Conservation (phyloP, 2,329 filamentous ascomycete genomes). For the Nemania sp. region DNA sequence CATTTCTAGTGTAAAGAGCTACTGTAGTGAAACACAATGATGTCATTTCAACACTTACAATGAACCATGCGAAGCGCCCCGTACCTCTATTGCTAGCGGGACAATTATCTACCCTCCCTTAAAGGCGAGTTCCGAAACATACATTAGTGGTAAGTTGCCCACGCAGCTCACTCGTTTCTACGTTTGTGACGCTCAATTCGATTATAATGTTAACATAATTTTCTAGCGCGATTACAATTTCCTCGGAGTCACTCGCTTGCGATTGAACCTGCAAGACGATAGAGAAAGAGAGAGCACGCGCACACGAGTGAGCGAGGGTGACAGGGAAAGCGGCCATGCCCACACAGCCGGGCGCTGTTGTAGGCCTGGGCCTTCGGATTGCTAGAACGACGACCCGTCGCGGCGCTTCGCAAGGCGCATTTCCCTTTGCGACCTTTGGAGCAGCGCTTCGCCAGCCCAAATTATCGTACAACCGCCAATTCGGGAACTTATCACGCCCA, state of each 20-base stretch:
- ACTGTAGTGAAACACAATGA: slow-evolving; percentile 10
- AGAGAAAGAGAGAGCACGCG: not conserved
- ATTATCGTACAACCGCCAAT: slow-evolving; percentile 23
- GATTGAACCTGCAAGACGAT: not conserved
- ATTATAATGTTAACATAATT: not conserved
- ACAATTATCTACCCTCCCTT: not conserved
- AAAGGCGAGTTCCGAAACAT: not conserved
- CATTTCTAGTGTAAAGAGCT: too few species aligned
- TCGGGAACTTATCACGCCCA: slow-evolving; percentile 26
- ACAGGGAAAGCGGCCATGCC: slow-evolving; percentile 28
- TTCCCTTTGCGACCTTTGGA: slow-evolving; percentile 12
- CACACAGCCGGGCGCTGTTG: slow-evolving; percentile 31
- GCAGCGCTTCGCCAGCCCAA: slow-evolving; percentile 10
- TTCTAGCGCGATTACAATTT: not conserved
- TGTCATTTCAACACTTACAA: slow-evolving; percentile 14
- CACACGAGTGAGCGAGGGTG: not conserved
- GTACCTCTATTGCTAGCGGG: not conserved
- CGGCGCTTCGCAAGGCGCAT: slow-evolving; percentile 12
- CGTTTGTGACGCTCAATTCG: not conserved
- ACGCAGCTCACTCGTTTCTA: not conserved
- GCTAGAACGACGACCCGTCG: slow-evolving; percentile 27
- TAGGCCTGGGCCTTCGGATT: slow-evolving; percentile 28
- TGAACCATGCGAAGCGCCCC: not conserved
- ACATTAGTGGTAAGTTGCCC: not conserved
- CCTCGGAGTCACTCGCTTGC: slow-evolving; percentile 2